A percentile compares a stretch with the other conserved stretches of the same genome.
These are phyloP conservation scores for Astragalus membranaceus DNA, from an alignment of 306 rosid species.

Conservation along the genomic window DNA sequence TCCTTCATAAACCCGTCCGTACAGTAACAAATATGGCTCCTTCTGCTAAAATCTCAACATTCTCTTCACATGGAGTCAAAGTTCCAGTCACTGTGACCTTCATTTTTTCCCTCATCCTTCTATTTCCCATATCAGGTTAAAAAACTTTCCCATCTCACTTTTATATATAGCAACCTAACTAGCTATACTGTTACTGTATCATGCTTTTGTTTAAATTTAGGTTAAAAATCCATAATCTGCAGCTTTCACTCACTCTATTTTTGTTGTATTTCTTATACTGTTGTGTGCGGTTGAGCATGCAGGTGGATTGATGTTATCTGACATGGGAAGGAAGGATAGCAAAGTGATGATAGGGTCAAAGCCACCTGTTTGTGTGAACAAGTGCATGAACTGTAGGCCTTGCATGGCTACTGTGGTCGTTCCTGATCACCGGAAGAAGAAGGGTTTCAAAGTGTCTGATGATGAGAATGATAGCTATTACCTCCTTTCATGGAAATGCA, in stretches of 20 bases:
- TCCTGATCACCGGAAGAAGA: slow-evolving; percentile 41
- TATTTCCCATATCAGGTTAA: slow-evolving; percentile 48
- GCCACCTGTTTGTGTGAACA: slow-evolving; percentile 67
- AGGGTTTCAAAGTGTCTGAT: slow-evolving; percentile 7
- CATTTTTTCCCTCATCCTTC: slow-evolving; percentile 36
- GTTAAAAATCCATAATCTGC: not conserved
- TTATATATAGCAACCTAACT: not conserved
- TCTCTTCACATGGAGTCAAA: slow-evolving; percentile 21
- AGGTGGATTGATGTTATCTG: slow-evolving; percentile 19
- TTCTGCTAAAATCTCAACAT: too few species aligned
- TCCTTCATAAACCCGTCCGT: slow-evolving; percentile 12
- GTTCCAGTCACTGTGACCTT: slow-evolving; percentile 40
- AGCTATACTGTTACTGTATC: not conserved
- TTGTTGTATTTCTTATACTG: too few species aligned
- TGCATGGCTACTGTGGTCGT: slow-evolving; percentile 66
- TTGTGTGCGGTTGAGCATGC: not conserved
- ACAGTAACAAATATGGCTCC: too few species aligned
- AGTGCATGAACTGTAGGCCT: slow-evolving; percentile 77
- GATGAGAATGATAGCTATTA: slow-evolving; percentile 58
- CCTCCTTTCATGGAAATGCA: slow-evolving; percentile 84
- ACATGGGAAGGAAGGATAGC: slow-evolving; percentile 5
- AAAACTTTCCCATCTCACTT: not conserved
- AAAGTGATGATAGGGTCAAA: slow-evolving; percentile 64
- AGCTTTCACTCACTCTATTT: too few species aligned
- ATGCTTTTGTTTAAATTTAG: not conserved